A percentile compares a stretch with the other conserved stretches of the same genome.
Evolutionary conservation across 257 asterid species (phyloP).

Genomic region (Avicennia marina): DNA sequence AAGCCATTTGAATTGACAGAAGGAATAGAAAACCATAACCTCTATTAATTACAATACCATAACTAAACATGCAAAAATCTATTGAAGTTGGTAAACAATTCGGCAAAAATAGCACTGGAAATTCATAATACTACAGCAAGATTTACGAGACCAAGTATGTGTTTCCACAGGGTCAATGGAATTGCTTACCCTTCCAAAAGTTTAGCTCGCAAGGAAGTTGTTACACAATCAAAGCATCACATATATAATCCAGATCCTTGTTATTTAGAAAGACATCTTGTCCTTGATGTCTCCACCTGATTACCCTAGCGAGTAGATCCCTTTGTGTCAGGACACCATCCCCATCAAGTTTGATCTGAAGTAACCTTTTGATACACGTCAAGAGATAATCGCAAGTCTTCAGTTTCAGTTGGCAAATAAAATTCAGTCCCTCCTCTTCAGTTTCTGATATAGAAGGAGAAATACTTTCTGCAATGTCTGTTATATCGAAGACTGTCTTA

Average conservation of each 20-base stretch:
- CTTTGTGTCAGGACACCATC: conserved; percentile 31
- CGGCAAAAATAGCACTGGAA: no score
- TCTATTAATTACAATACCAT: no score
- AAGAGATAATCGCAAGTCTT: conserved; percentile 44
- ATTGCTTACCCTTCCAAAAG: no score
- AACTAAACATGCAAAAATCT: no score
- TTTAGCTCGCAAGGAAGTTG: conserved; percentile 9
- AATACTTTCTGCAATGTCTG: conserved; percentile 43
- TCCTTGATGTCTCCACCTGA: conserved; percentile 58
- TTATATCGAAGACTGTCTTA: conserved; percentile 46
- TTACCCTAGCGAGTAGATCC: conserved; percentile 49
- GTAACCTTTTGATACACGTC: conserved; percentile 54
- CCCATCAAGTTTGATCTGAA: conserved; percentile 26
- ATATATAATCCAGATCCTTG: conserved; percentile 39
- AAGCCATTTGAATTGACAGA: no score
- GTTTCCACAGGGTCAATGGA: no score
- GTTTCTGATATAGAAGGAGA: conserved; percentile 46
- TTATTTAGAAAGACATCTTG: conserved; percentile 33
- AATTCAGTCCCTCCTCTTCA: conserved; percentile 46
- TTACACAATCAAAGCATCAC: conserved; percentile 36
- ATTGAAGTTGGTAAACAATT: no score
- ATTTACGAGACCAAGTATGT: background rate
- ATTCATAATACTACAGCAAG: no score
- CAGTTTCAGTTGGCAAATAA: conserved; percentile 41
- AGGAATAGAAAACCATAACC: no score